Evolutionary conservation across 2,329 filamentous ascomycete species (phyloP), one percentile per base, ranked within the genome.

Genomic region (Neopestalotiopsis clavispora): DNA sequence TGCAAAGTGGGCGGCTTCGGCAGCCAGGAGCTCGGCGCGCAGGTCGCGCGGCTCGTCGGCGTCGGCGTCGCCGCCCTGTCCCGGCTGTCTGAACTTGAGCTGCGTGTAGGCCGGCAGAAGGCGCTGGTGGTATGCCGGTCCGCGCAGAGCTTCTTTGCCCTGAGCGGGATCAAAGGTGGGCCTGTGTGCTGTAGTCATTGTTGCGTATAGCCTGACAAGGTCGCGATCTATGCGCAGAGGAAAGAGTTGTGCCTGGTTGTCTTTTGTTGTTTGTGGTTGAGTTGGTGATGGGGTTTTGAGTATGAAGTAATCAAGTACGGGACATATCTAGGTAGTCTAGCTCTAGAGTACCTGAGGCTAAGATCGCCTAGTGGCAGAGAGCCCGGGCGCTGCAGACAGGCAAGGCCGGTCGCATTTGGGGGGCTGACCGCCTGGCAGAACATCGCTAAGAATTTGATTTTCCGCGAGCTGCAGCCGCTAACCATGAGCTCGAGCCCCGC

Each of bases 151-250:
- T 82, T 99, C 96, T 86, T 98, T 98, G 79, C 96, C 96, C 79
- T 92, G 90, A 57, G 95, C 95, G 73, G 96, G 96, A 80, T 99
- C 96, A 79, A 99, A 99, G 0, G 96, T 99, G 68, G 96, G 96
- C 83, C 96, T 92, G 74, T 92, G 90, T 57, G 90, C 90, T 82
- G 86, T 88, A 72, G 90, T 91, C 90, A 92, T 91, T 4, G 1
- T 67, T 30, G 32, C 13, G 65, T 6, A 2, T 38, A 1, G 14
- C 10, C 57, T n/a, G 23, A 23, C 57, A 59, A 23, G 23, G 2
- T 30, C 5, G 5, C 17, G 17, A 23, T 23, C 17, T 9, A 7
- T 23, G 45, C 45, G 17, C 20, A 52, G 20, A 9, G 45, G 23
- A 28, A 52, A n/a, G 17, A 20, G 17, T 32, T 67, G 34, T 38